Evolutionary conservation across 2,329 filamentous ascomycete genomes (phyloP).

Genomic region (Capronia americana): DNA sequence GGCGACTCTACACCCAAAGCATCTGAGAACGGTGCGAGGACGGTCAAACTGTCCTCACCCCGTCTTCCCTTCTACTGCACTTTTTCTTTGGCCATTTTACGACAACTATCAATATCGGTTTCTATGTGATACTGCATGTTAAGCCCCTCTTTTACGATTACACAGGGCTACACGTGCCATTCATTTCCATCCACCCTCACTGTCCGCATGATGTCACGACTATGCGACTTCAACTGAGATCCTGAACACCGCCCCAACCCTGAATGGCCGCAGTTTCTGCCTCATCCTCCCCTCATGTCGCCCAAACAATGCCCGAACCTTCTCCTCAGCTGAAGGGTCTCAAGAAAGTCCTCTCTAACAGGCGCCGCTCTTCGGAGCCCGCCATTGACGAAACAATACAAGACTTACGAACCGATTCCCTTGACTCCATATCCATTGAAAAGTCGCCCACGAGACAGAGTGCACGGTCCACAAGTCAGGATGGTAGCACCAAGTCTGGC

Average conservation of each 20-base stretch:
- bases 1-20: neutral
- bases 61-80: neutral
- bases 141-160: neutral
- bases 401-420: slow-evolving; percentile 44
- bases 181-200: slow-evolving; percentile 3
- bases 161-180: slow-evolving; percentile 18
- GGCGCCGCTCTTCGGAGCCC: slow-evolving; percentile 44
- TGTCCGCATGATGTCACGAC: slow-evolving; percentile 21
- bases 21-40: neutral
- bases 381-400: slow-evolving; percentile 41
- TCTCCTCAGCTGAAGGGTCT: slow-evolving; percentile 45
- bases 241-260: slow-evolving; percentile 6
- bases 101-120: slow-evolving; percentile 10
- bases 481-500: slow-evolving; percentile 48
- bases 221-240: neutral
- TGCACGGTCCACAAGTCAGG: slow-evolving; percentile 47
- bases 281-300: slow-evolving; percentile 34
- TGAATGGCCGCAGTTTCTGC: slow-evolving; percentile 36
- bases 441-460: slow-evolving; percentile 43
- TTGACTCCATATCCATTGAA: slow-evolving; percentile 48
- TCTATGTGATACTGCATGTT: slow-evolving; percentile 11
- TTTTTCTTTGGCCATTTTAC: slow-evolving; percentile 6
- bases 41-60: neutral
- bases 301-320: slow-evolving; percentile 37
- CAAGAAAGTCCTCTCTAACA: slow-evolving; percentile 46